These are phyloP conservation scores for Geotrichum histeridarum DNA, from an alignment of 1,139 yeast genomes.

Conservation along the genomic window DNA sequence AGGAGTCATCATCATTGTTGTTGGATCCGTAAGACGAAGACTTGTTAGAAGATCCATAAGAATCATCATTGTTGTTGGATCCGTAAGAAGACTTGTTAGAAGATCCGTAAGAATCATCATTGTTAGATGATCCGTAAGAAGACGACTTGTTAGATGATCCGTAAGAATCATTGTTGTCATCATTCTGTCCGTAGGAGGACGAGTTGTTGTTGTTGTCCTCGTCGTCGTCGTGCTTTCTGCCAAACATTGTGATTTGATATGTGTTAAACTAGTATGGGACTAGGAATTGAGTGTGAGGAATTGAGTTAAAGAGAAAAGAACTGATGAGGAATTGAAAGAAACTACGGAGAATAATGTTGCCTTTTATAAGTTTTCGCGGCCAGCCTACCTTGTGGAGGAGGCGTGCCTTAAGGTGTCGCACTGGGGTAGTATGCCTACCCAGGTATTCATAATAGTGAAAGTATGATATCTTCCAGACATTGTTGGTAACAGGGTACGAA, in stretches of 20 bases:
- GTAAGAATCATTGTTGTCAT: constrained; percentile 16
- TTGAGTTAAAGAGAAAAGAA: neutral
- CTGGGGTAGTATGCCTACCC: too few relatives aligned
- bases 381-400: too few relatives aligned
- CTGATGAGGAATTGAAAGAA: neutral
- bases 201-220: constrained; percentile 22
- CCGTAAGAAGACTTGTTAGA: constrained; percentile 23
- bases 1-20: constrained; percentile 25
- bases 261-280: neutral
- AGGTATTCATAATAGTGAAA: too few relatives aligned
- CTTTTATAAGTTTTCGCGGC: too few relatives aligned
- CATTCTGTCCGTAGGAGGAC: constrained; percentile 28
- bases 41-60: constrained; percentile 11
- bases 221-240: neutral
- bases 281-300: neutral
- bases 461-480: too few relatives aligned
- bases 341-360: too few relatives aligned
- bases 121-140: constrained; percentile 18
- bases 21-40: constrained; percentile 26
- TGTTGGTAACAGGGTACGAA: too few relatives aligned
- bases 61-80: constrained; percentile 13
- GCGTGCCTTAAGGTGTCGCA: too few relatives aligned
- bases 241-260: neutral
- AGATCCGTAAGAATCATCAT: constrained; percentile 20
- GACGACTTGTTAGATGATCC: neutral